Conservation (phyloP, 805 yeast genomes). For the Pichia deserticola region DNA sequence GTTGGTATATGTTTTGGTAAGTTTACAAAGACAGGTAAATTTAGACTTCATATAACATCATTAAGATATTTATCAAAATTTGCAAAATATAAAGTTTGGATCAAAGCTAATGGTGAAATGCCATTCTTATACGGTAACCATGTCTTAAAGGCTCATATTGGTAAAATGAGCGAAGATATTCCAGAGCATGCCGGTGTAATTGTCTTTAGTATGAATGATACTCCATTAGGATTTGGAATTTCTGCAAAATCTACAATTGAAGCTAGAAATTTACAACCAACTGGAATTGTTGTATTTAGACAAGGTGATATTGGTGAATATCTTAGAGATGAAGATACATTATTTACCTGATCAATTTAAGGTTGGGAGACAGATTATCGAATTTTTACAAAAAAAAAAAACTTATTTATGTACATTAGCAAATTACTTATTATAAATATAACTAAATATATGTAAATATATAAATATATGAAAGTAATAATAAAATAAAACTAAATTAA, state of each 20-base stretch:
- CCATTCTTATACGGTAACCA: slow-evolving; percentile 96
- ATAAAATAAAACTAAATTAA: not conserved
- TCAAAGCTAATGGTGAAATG: slow-evolving; percentile 97
- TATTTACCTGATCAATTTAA: slow-evolving; percentile 53
- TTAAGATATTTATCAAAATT: slow-evolving; percentile 73
- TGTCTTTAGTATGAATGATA: slow-evolving; percentile 84
- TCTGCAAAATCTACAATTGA: slow-evolving; percentile 88
- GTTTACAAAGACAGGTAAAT: slow-evolving; percentile 95
- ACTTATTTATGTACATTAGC: slow-evolving; percentile 9
- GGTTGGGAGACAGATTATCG: too few relatives aligned
- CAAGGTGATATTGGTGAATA: slow-evolving; percentile 98
- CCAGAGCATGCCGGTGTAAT: slow-evolving; percentile 97
- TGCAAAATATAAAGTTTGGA: slow-evolving; percentile 94
- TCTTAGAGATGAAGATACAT: slow-evolving; percentile 93
- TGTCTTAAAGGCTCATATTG: slow-evolving; percentile 92
- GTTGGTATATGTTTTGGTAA: slow-evolving; percentile 92
- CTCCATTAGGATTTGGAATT: slow-evolving; percentile 93
- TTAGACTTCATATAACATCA: slow-evolving; percentile 90
- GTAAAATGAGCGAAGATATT: slow-evolving; percentile 93
- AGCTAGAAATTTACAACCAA: slow-evolving; percentile 82
- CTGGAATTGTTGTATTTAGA: slow-evolving; percentile 90
- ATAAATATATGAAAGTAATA: not conserved
- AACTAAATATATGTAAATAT: not conserved
- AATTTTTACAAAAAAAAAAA: too few relatives aligned
- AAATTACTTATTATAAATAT: not conserved